Conservation (phyloP, 352 stramenopile species). For the Blastocystis sp. region DNA sequence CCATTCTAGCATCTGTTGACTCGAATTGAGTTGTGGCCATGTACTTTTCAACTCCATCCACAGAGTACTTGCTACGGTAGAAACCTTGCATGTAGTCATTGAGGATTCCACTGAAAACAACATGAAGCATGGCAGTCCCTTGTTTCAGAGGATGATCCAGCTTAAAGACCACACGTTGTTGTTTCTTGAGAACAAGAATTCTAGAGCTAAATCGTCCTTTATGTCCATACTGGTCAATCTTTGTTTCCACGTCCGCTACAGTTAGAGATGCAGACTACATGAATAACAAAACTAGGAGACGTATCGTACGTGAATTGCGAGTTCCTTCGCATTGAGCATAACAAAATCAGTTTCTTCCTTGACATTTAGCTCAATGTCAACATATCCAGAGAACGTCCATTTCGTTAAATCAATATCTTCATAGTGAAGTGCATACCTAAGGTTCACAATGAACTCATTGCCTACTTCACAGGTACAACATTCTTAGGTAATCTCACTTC, state of each 20-base stretch:
- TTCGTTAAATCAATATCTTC: conserved; percentile 74
- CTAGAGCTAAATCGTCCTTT: conserved; percentile 67
- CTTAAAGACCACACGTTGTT: conserved; percentile 63
- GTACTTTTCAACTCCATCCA: conserved; percentile 79
- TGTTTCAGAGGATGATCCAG: conserved; percentile 66
- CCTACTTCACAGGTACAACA: conserved; percentile 32
- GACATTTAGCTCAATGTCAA: conserved; percentile 70
- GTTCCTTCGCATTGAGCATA: conserved; percentile 85
- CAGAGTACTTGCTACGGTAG: conserved; percentile 84
- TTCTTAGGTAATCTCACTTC: conserved; percentile 36
- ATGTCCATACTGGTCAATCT: conserved; percentile 68
- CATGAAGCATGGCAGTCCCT: conserved; percentile 67
- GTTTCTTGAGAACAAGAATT: conserved; percentile 72
- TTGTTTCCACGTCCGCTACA: conserved; percentile 62
- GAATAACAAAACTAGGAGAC: conserved; percentile 55
- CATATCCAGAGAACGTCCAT: conserved; percentile 73
- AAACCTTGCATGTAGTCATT: conserved; percentile 89
- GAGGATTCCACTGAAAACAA: conserved; percentile 71
- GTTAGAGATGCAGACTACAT: conserved; percentile 39
- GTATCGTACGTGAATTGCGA: conserved; percentile 68
- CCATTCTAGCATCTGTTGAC: conserved; percentile 78
- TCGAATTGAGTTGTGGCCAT: conserved; percentile 87
- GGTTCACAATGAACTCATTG: neutral
- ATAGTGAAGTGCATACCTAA: conserved; percentile 72
- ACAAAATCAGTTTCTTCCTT: conserved; percentile 73